Base-by-base conservation (phyloP, 257 asterid species). In the Plantago ovata region DNA sequence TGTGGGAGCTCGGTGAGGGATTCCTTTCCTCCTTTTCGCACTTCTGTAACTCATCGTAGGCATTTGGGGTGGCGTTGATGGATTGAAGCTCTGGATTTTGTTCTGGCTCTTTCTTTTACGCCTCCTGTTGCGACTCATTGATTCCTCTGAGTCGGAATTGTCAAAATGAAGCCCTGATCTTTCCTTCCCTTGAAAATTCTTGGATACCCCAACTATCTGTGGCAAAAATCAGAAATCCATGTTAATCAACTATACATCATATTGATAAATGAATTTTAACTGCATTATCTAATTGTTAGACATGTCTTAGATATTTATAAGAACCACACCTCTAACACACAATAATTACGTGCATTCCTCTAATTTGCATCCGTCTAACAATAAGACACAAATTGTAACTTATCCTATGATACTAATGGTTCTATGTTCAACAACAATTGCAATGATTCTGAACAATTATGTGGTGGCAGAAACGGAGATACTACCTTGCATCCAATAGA, bases 401-500 rank as follows among this genome's bases (percentile, higher is more conserved):
- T 28, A 28, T 28, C 36, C 7, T 28, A 8, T 28, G 36, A 28
- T 28, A 2, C 36, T 2, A 28, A 28, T 28, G 36, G 33, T 28
- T 28, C 7, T 8, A 28, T 28, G 36, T 28, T 28, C 36, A 28
- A 28, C 36, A 3, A 28, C 36, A 28, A 28, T 28, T 3, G 7
- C 36, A 3, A 1, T 28, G 36, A 6, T 28, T 28, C 36, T 28
- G 36, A 24, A 28, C 36, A 28, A 3, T 6, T 28, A 28, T 28
- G 7, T 28, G 36, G 7, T 28, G 7, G 36, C 7, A 28, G 36
- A 28, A 28, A 28, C n/a, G n/a, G 36, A 28, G 36, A 8, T 28
- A 28, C 36, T 28, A 83, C 91, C 91, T 83, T 83, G 62, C 91
- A 83, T n/a, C 91, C 91, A 22, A 83, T 79, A 18, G 91, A 83